Evolutionary conservation across 805 yeast genomes (phyloP), one percentile per base, ranked within the genome.

Genomic region (Candida arabinofermentans): DNA sequence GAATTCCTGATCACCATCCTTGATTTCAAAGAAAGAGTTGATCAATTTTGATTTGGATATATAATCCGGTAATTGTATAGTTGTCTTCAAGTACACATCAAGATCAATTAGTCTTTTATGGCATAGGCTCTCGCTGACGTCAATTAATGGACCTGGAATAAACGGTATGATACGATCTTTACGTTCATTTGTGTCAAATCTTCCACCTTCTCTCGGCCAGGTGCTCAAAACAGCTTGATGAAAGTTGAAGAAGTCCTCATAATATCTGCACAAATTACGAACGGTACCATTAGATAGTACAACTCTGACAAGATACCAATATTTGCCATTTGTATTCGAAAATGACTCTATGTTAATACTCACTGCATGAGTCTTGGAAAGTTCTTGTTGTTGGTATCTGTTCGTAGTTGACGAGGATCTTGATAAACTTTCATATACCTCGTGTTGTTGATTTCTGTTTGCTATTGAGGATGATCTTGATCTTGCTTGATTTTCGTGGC

Each of bases 101-200:
- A 77, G 65, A 55, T 76, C 79, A 43, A 71, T 73, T 48, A 79
- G 59, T 51, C 83, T 65, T 50, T 74, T 69, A 49, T 74, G 77
- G 40, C 78, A 73, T 38, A 77, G 66, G 43, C 70, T 67, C 49
- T 91, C 97, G 47, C 88, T 88, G 41, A 93, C 96, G 55, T 84
- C 86, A 29, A 95, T 83, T 36, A 91, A 72, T 2, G 99, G 99
- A 1, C 98, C 99, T 0, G 99, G 98, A 56, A 93, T 90, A 50
- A 83, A 88, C 7, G 99, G 99, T 43, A 93, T 72, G 24, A 85
- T 82, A 49, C 99, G 78, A 41, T 80, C 79, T 26, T 83, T 83
- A 47, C 96, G 78, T 39, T 80, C 78, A 22, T 85, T 85, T 41
- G 81, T 83, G 34, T 79, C 81, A 36, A 58, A 66, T 51, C 87